phyloP scores from a whole-genome alignment of 2,329 filamentous ascomycete genomes.

The Helicocarpus griseus region DNA sequence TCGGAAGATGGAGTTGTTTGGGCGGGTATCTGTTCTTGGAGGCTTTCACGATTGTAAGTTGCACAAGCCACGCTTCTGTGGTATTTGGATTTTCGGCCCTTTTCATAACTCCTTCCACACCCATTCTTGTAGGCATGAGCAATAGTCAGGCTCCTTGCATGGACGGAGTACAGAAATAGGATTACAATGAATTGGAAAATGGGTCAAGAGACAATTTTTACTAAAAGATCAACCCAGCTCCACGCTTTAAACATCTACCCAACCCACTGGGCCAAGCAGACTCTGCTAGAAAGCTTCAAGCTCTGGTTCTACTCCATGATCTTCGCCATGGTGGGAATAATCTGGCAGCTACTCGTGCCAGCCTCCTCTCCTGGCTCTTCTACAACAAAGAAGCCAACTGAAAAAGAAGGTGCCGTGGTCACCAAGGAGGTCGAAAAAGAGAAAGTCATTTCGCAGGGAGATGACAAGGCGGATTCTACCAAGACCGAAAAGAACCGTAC shows the following conservation, averaged over 20 bases:
- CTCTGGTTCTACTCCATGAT: constrained; percentile 60
- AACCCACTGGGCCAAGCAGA: constrained; percentile 31
- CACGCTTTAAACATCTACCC: constrained; percentile 44
- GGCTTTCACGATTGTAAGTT: constrained; percentile 51
- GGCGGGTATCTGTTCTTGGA: constrained; percentile 61
- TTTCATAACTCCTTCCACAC: too few relatives aligned
- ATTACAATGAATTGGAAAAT: constrained; percentile 14
- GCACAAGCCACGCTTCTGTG: constrained; percentile 5
- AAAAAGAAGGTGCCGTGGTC: constrained; percentile 5
- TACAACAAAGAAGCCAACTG: constrained; percentile 12
- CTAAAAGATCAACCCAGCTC: constrained; percentile 26
- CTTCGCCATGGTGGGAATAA: constrained; percentile 36
- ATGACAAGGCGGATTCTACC: constrained; percentile 17
- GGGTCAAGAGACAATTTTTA: too few relatives aligned
- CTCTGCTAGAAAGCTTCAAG: constrained; percentile 53
- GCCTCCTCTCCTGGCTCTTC: constrained; percentile 18
- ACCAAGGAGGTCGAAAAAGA: constrained; percentile 19
- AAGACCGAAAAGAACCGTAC: background rate
- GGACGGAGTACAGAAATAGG: too few relatives aligned
- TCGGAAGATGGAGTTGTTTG: constrained; percentile 49
- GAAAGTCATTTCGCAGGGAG: constrained; percentile 15
- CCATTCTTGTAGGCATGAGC: too few relatives aligned
- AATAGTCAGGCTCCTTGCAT: too few relatives aligned
- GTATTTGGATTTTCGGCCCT: too few relatives aligned
- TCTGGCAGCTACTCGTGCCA: constrained; percentile 17